Percentiles rank a stretch among this genome's conserved stretches.
Evolutionary conservation across 1,284 basidiomycete species (phyloP).

Genomic region (Termitomyces sp.): DNA sequence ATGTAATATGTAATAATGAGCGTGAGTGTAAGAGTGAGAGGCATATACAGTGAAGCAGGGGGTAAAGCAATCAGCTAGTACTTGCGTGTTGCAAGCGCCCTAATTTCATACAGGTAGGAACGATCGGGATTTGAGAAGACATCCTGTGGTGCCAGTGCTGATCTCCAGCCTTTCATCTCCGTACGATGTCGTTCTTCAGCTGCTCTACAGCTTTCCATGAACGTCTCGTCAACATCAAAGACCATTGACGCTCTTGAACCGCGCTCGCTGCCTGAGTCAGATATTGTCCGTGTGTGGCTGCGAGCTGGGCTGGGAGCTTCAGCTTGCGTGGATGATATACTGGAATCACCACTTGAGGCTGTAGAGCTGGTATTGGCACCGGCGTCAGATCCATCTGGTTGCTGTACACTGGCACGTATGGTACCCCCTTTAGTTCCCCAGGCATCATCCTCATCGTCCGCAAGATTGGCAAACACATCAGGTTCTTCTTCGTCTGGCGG

Average conservation of each 20-base stretch:
- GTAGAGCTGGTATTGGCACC: conserved; percentile 29
- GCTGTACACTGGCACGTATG: conserved; percentile 61
- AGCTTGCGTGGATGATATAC: conserved; percentile 32
- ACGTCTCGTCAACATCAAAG: conserved; percentile 66
- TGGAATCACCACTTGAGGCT: conserved; percentile 22
- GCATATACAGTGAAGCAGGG: conserved; percentile 8
- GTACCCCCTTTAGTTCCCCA: conserved; percentile 74
- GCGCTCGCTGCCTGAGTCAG: conserved; percentile 70
- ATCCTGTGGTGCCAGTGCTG: conserved; percentile 40
- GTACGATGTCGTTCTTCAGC: conserved; percentile 76
- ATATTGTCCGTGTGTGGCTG: conserved; percentile 59
- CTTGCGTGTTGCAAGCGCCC: conserved; percentile 73
- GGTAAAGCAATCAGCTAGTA: conserved; percentile 40
- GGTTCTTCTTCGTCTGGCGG: conserved; percentile 88
- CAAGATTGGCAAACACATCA: conserved; percentile 86
- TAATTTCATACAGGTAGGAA: conserved; percentile 69
- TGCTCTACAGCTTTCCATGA: conserved; percentile 63
- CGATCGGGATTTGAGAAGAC: conserved; percentile 47
- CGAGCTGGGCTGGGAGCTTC: conserved; percentile 55
- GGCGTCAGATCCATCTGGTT: conserved; percentile 30
- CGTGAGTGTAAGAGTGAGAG: conserved; percentile 6
- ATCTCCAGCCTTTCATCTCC: conserved; percentile 82
- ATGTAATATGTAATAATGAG: conserved; percentile 11
- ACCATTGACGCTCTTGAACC: conserved; percentile 71
- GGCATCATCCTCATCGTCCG: conserved; percentile 76